Base-by-base conservation (phyloP, 139 green algal genomes). In the Chloropicon primus region DNA sequence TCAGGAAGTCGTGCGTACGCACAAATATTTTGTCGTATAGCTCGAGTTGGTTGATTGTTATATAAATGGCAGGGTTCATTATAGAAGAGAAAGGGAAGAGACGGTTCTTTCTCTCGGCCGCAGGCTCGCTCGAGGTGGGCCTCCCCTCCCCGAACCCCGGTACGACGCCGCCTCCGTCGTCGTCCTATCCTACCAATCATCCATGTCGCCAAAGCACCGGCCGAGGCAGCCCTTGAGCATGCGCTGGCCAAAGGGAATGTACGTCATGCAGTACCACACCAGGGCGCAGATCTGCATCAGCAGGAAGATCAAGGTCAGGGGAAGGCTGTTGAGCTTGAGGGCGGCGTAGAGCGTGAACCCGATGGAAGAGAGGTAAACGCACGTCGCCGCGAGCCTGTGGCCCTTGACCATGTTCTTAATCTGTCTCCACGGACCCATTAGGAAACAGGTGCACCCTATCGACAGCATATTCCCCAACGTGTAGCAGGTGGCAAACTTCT, bases 351-450 rank as follows among this genome's bases (percentile, higher is more conserved):
- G 72, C 10, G 72, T 75, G 25, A 75, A 75, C 25, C 25, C 72
- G 26, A 75, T 75, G 72, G 25, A 41, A 17, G 5, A 41, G 5
- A 75, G 26, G 72, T 75, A 75, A 17, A 75, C 72, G 5, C 10
- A 5, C 5, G 72, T 41, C 17, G 72, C 72, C 5, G 26, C 25
- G 5, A 75, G 25, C 72, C 72, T 27, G 26, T 75, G 25, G 25
- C 25, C 25, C 25, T 75, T 75, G 25, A 75, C 5, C 72, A 75
- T 75, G 72, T 75, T 75, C 72, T 75, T 75, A 17, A 75, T 75
- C 25, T 75, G 72, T 17, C 21, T 75, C 72, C 24, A 27, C 72
- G 72, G 72, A 17, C 72, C 72, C 24, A 75, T 28, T 5, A 75
- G 72, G 72, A 75, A 75, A 27, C 24, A 41, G 5, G 72, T 75